Percentiles rank a stretch among this genome's conserved stretches.
Evolutionary conservation across 345 rosid species (phyloP).

Genomic region (Euphorbia pulcherrima): DNA sequence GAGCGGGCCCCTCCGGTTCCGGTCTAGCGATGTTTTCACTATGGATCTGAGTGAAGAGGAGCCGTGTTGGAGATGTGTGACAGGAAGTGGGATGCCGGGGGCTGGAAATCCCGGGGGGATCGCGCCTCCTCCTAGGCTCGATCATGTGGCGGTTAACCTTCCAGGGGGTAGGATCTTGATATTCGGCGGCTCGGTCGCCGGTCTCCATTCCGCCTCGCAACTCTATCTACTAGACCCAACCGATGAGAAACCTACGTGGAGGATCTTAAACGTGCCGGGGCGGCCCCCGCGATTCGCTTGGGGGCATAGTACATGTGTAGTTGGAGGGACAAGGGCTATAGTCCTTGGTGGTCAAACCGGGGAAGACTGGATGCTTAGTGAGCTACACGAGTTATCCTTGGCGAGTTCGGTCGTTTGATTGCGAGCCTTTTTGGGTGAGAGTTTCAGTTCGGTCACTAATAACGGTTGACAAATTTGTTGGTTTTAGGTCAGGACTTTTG

Average conservation of each 20-base stretch:
- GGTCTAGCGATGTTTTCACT: slow-evolving; percentile 82
- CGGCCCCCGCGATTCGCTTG: slow-evolving; percentile 81
- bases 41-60: slow-evolving; percentile 88
- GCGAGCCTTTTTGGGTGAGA: slow-evolving; percentile 11
- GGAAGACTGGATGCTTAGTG: slow-evolving; percentile 92
- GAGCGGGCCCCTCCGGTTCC: slow-evolving; percentile 80
- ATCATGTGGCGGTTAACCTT: slow-evolving; percentile 80
- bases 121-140: slow-evolving; percentile 87
- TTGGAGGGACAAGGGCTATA: slow-evolving; percentile 81
- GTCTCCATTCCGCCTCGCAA: slow-evolving; percentile 90
- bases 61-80: slow-evolving; percentile 80
- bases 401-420: slow-evolving; percentile 53
- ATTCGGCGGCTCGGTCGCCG: slow-evolving; percentile 85
- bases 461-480: slow-evolving; percentile 22
- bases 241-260: slow-evolving; percentile 86
- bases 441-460: slow-evolving; percentile 19
- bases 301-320: slow-evolving; percentile 94
- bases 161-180: slow-evolving; percentile 78
- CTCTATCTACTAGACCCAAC: slow-evolving; percentile 82
- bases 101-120: slow-evolving; percentile 79
- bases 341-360: slow-evolving; percentile 94
- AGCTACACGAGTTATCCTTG: slow-evolving; percentile 73
- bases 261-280: slow-evolving; percentile 77
- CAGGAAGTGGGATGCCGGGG: slow-evolving; percentile 84
- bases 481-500: slow-evolving; percentile 19